Conservation (phyloP, 768 basidiomycete species). For the Pleurotus salmoneostramineus region DNA sequence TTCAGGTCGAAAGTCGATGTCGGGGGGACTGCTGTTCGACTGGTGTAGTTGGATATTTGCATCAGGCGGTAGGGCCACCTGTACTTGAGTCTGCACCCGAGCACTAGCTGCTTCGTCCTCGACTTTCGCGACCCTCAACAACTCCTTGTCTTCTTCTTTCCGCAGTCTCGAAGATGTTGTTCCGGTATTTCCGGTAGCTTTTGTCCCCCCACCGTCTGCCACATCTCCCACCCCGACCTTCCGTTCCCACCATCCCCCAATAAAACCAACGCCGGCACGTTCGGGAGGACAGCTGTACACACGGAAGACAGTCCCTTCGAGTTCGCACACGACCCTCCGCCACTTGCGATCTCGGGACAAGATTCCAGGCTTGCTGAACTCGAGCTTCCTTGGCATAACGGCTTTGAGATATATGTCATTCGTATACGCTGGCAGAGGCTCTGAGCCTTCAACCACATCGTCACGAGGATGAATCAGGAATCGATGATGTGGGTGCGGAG, state of each 20-base stretch:
- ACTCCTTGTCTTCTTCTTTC: conserved; percentile 16
- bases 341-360: conserved; percentile 91
- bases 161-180: conserved; percentile 7
- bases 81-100: conserved; percentile 17
- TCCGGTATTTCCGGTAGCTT: not conserved
- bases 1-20: not conserved
- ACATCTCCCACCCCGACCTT: conserved; percentile 72
- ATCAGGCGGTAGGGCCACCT: not conserved
- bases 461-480: conserved; percentile 45
- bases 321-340: conserved; percentile 81
- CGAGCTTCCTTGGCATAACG: conserved; percentile 87
- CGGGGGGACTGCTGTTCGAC: not conserved
- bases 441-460: conserved; percentile 69
- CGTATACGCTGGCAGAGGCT: conserved; percentile 75
- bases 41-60: not conserved
- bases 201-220: conserved; percentile 16
- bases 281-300: conserved; percentile 55
- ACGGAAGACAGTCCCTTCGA: conserved; percentile 89
- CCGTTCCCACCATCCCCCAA: conserved; percentile 79
- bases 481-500: conserved; percentile 18
- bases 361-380: conserved; percentile 81
- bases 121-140: conserved; percentile 14
- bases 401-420: conserved; percentile 81
- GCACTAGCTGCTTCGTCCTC: conserved; percentile 22
- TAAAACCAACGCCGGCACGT: conserved; percentile 42